These are phyloP conservation scores for Smallanthus sonchifolius DNA, from an alignment of 129 eudicot species.

Conservation along the genomic window DNA sequence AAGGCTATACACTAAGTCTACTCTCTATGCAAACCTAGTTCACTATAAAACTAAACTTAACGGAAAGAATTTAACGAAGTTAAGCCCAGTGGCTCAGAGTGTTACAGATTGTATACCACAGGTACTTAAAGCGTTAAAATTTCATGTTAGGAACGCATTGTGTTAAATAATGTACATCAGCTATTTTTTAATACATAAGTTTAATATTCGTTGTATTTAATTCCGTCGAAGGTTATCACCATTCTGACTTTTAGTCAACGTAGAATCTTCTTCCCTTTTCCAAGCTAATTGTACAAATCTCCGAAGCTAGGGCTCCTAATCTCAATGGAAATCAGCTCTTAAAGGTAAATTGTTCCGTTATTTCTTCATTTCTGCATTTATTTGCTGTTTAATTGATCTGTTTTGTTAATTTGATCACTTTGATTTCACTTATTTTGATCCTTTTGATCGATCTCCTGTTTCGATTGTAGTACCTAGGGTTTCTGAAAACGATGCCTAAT, in stretches of 20 bases:
- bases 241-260: constrained; percentile 15
- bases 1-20: too few species aligned
- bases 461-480: background rate
- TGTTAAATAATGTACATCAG: too few species aligned
- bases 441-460: constrained; percentile 15
- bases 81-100: too few species aligned
- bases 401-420: constrained; percentile 9
- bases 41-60: too few species aligned
- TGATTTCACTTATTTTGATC: background rate
- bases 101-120: too few species aligned
- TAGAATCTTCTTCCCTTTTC: constrained; percentile 22
- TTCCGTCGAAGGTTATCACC: background rate
- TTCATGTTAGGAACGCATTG: too few species aligned
- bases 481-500: constrained; percentile 11
- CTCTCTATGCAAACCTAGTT: too few species aligned
- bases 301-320: constrained; percentile 3
- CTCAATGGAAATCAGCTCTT: constrained; percentile 23
- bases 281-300: constrained; percentile 18
- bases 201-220: background rate
- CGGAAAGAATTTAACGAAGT: too few species aligned
- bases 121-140: too few species aligned
- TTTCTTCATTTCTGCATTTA: background rate
- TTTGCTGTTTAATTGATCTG: background rate
- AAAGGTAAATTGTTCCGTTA: background rate
- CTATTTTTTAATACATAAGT: too few species aligned